Conservation (phyloP, 495 filamentous ascomycete species). For the Xylaria scruposa region DNA sequence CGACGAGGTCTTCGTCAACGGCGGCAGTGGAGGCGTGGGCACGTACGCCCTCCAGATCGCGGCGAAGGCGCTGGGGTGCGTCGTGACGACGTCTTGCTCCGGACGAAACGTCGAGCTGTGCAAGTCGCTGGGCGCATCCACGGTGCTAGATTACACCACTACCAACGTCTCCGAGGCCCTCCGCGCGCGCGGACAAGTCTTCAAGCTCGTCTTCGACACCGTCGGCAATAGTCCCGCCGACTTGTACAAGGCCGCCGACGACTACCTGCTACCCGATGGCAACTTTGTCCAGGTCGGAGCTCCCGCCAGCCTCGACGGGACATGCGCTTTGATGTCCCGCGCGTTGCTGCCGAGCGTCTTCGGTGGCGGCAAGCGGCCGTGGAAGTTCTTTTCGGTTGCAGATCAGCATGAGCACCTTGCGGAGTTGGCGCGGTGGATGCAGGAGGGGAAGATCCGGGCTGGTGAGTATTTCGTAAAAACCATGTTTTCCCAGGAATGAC, state of each 20-base stretch:
- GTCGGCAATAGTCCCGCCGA: slow-evolving; percentile 47
- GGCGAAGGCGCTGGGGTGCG: slow-evolving; percentile 52
- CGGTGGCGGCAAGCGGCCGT: slow-evolving; percentile 69
- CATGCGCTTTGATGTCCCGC: slow-evolving; percentile 37
- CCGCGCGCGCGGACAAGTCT: slow-evolving; percentile 57
- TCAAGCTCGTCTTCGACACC: slow-evolving; percentile 67
- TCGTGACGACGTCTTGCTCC: slow-evolving; percentile 68
- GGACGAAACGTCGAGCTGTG: slow-evolving; percentile 63
- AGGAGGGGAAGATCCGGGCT: slow-evolving; percentile 65
- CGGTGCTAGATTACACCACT: slow-evolving; percentile 72
- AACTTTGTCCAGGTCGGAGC: slow-evolving; percentile 66
- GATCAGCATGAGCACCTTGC: slow-evolving; percentile 54
- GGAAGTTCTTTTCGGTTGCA: slow-evolving; percentile 49
- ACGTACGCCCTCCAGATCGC: slow-evolving; percentile 21
- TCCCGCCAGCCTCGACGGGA: slow-evolving; percentile 14
- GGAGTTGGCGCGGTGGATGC: slow-evolving; percentile 65
- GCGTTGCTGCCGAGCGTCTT: slow-evolving; percentile 61
- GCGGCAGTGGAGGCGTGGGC: slow-evolving; percentile 55
- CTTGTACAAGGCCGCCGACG: slow-evolving; percentile 62
- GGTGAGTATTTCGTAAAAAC: too few relatives aligned
- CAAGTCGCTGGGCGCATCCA: slow-evolving; percentile 67
- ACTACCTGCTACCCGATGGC: slow-evolving; percentile 60
- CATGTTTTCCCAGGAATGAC: too few relatives aligned
- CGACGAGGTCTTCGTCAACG: slow-evolving; percentile 71
- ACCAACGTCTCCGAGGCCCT: slow-evolving; percentile 55